Base-by-base conservation (phyloP, 2,329 filamentous ascomycete genomes). In the Alternaria hordeiaustralica region DNA sequence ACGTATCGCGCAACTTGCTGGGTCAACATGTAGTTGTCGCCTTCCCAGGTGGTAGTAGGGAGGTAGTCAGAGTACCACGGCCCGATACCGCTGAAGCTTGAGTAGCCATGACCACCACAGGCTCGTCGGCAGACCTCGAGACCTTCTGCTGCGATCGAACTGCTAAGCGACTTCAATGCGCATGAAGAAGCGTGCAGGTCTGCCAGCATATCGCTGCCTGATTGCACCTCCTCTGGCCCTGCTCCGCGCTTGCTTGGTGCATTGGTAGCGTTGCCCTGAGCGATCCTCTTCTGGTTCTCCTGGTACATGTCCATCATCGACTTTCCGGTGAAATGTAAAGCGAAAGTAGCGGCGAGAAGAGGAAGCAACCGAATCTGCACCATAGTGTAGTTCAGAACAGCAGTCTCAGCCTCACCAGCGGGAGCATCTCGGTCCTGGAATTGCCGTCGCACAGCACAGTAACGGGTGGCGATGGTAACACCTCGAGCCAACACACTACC, bases 1-100 rank as follows among this genome's bases (percentile, higher is more conserved):
- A 86, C 83, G 73, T 93, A 93, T 61, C 90, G 87, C 3, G 90
- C 89, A 3, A 93, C 91, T 81, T 94, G 91, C 78, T 94, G 91
- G 10, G 90, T 92, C 63, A 94, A 83, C 91, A 94, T 93, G 82
- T 92, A 93, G 83, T 92, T 93, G 82, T 93, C 91, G 47, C 91
- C 91, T 77, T 93, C 91, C 89, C 89, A 92, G 10, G 90, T 92
- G 5, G 84, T 81, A 0, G 87, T 91, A 15, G 92, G 90, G 1
- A 93, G 84, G 75, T 93, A 93, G 77, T 94, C 91, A 26, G 90
- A 85, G 72, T 93, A 94, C 86, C 88, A 92, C 18, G 86, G 82
- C 2, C 90, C 91, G 69, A 94, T 92, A n/a, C 92, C 92, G 58
- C 88, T 88, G 82, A 93, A 92, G 72, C 86, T 88, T 58, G 86